A percentile compares a stretch with the other conserved stretches of the same genome.
Conservation (phyloP, 305 asterid species). For the Fraxinus greggii region DNA sequence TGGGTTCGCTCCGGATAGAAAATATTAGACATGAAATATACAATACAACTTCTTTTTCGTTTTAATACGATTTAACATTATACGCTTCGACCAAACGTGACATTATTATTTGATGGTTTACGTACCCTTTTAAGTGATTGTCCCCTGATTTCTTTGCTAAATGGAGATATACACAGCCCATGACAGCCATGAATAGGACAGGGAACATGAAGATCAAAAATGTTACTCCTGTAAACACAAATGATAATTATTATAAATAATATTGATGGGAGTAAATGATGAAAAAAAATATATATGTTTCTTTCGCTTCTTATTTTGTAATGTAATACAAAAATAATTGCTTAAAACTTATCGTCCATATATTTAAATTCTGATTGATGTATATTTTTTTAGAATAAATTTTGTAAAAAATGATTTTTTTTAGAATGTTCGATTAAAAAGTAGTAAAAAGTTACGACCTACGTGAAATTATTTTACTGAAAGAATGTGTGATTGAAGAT, state of each 20-base stretch:
- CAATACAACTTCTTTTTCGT: not conserved
- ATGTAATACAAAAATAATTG: not conserved
- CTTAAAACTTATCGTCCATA: not conserved
- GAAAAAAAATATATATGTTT: not conserved
- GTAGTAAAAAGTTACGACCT: too few relatives aligned
- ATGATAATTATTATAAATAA: not conserved
- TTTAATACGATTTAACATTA: not conserved
- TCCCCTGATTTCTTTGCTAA: slow-evolving; percentile 34
- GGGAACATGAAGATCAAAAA: slow-evolving; percentile 45
- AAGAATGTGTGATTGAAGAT: too few relatives aligned
- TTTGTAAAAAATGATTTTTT: not conserved
- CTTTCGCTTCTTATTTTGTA: not conserved
- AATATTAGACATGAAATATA: not conserved
- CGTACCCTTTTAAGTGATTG: slow-evolving; percentile 32
- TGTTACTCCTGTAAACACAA: slow-evolving; percentile 44
- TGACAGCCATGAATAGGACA: slow-evolving; percentile 46
- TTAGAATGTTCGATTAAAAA: too few relatives aligned
- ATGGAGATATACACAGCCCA: slow-evolving; percentile 72
- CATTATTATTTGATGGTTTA: not conserved
- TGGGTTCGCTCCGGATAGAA: not conserved
- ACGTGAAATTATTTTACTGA: too few relatives aligned
- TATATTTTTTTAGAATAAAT: too few relatives aligned
- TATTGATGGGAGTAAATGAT: not conserved
- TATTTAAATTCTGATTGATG: not conserved
- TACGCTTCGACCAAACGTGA: not conserved